These are phyloP conservation scores for Chalara sp. DNA, from an alignment of 2,329 filamentous ascomycete species.

Conservation along the genomic window DNA sequence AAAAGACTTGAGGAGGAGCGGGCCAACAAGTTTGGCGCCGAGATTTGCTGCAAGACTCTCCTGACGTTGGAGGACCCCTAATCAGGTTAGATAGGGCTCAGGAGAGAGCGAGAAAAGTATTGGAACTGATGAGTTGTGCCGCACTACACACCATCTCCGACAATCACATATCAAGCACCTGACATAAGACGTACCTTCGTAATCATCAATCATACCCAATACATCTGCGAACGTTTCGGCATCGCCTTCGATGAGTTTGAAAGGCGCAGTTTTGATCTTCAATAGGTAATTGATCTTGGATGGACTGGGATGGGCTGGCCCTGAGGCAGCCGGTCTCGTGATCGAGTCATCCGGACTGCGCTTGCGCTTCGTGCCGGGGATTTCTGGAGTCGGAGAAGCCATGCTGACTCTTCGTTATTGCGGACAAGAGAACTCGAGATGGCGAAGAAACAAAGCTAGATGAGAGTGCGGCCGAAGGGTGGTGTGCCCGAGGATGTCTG, in stretches of 20 bases:
- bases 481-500: too few species aligned
- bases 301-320: constrained; percentile 23
- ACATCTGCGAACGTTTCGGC: constrained; percentile 67
- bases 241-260: constrained; percentile 47
- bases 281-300: constrained; percentile 48
- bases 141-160: background rate
- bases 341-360: constrained; percentile 17
- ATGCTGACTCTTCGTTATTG: background rate
- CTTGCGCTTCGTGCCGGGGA: constrained; percentile 18
- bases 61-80: constrained; percentile 72
- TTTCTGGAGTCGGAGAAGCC: constrained; percentile 7
- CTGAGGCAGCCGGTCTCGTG: constrained; percentile 27
- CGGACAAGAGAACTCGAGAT: too few species aligned
- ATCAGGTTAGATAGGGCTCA: background rate
- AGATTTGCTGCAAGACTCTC: constrained; percentile 83
- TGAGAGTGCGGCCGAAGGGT: too few species aligned
- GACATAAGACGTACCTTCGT: constrained; percentile 49
- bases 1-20: constrained; percentile 78
- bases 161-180: background rate
- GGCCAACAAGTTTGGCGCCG: constrained; percentile 74
- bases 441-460: too few species aligned
- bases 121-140: too few species aligned
- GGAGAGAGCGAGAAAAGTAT: too few species aligned
- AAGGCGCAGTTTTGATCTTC: constrained; percentile 35
- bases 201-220: constrained; percentile 66